These are phyloP conservation scores for Trichoderma guizhouense DNA, from an alignment of 2,329 filamentous ascomycete species.

Conservation along the genomic window DNA sequence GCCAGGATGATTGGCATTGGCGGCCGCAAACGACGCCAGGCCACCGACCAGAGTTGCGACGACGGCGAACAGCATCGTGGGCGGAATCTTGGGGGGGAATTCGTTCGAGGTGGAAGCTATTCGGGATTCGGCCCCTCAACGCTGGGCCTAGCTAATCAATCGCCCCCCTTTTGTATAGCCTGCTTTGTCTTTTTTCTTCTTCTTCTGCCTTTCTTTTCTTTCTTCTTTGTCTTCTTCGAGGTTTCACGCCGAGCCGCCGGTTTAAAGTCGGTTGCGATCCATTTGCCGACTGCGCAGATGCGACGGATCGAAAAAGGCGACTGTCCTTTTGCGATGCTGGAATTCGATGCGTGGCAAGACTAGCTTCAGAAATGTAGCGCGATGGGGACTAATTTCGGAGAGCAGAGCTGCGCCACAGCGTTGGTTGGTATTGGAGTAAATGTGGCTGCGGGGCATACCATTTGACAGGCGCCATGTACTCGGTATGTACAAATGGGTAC, in stretches of 20 bases:
- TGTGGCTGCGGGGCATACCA: background rate
- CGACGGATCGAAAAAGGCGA: background rate
- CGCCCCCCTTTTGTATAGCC: background rate
- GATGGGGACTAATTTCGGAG: background rate
- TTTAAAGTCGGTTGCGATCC: conserved; percentile 7
- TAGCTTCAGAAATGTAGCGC: background rate
- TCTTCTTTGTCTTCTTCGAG: background rate
- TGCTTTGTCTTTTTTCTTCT: background rate
- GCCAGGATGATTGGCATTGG: conserved; percentile 36
- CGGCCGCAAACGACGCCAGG: conserved; percentile 28
- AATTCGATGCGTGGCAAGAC: conserved; percentile 9
- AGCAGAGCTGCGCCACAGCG: background rate
- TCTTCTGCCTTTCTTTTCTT: background rate
- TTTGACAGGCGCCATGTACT: background rate
- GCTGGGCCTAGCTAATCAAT: background rate
- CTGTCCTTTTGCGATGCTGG: background rate
- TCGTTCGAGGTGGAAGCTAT: background rate
- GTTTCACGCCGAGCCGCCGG: background rate
- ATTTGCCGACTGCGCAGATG: conserved; percentile 3
- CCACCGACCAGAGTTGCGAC: conserved; percentile 23
- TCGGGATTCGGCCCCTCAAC: background rate
- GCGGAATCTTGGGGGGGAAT: background rate
- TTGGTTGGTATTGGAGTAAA: background rate
- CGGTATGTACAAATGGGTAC: background rate
- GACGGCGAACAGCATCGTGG: background rate